These are phyloP conservation scores for Chrysanthemum lavandulifolium DNA, from an alignment of 129 eudicot genomes.

Conservation along the genomic window DNA sequence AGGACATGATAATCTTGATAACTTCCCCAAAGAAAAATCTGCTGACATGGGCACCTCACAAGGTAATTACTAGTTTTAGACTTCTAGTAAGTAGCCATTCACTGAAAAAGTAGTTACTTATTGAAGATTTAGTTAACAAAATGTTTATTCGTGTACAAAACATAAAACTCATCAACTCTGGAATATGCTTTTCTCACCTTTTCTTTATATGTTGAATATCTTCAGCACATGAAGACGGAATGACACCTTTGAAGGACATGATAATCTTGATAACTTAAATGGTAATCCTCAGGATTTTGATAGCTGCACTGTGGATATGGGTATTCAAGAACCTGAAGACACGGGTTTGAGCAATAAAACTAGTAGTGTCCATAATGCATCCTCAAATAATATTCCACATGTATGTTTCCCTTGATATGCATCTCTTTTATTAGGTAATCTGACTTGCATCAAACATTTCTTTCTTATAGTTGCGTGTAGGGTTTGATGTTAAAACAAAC, in stretches of 20 bases:
- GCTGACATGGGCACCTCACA: constrained; percentile 25
- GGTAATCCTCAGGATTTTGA: constrained; percentile 10
- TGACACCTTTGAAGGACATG: constrained; percentile 25
- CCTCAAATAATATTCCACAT: constrained; percentile 26
- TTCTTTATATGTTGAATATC: constrained; percentile 16
- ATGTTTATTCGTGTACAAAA: constrained; percentile 4
- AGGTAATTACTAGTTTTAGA: constrained; percentile 18
- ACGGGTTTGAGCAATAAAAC: constrained; percentile 14
- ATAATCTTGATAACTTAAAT: constrained; percentile 5
- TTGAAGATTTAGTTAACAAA: constrained; percentile 1
- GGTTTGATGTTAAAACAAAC: neutral
- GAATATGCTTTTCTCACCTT: constrained; percentile 10
- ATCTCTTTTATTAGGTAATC: neutral
- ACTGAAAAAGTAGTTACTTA: neutral
- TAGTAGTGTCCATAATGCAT: neutral
- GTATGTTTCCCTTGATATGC: constrained; percentile 16
- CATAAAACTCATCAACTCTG: neutral
- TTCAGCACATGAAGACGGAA: constrained; percentile 27
- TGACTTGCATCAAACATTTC: neutral
- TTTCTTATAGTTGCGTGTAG: neutral
- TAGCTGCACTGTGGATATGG: constrained; percentile 20
- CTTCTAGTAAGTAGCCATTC: neutral
- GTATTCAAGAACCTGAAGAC: constrained; percentile 21
- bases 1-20: constrained; percentile 21
- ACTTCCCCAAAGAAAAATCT: constrained; percentile 23